Evolutionary conservation across 179 eudicot genomes (phyloP).

Genomic region (Gypsophila paniculata): DNA sequence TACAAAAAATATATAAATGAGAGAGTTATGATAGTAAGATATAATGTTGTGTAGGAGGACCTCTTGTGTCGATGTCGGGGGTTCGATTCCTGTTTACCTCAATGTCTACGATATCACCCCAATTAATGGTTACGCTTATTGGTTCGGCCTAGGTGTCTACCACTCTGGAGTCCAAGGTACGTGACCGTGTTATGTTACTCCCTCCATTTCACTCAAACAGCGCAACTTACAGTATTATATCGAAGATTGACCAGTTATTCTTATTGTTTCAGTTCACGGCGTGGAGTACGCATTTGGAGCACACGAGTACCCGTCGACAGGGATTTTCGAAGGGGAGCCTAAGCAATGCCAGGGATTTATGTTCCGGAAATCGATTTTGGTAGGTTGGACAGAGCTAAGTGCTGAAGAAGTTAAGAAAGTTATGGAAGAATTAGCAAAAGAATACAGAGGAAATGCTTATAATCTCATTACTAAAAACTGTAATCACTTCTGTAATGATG

Average conservation of each 20-base stretch:
- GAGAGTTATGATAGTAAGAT: slow-evolving; percentile 13
- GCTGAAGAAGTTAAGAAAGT: slow-evolving; percentile 46
- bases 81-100: slow-evolving; percentile 66
- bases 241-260: too few relatives aligned
- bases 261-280: slow-evolving; percentile 53
- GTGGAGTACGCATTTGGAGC: slow-evolving; percentile 88
- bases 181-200: not conserved
- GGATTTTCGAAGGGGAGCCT: slow-evolving; percentile 80
- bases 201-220: not conserved
- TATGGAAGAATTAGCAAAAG: slow-evolving; percentile 56
- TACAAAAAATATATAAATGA: not conserved
- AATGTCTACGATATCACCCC: slow-evolving; percentile 77
- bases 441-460: slow-evolving; percentile 70
- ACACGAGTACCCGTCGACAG: slow-evolving; percentile 69
- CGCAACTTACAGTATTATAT: not conserved
- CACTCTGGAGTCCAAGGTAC: slow-evolving; percentile 92
- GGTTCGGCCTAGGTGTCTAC: slow-evolving; percentile 86
- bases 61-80: slow-evolving; percentile 39
- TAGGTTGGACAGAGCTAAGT: slow-evolving; percentile 66
- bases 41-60: slow-evolving; percentile 59
- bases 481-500: slow-evolving; percentile 85
- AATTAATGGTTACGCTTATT: slow-evolving; percentile 72
- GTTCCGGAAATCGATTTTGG: slow-evolving; percentile 58
- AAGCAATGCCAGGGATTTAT: slow-evolving; percentile 68
- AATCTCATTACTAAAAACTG: slow-evolving; percentile 77